phyloP scores from a whole-genome alignment of 495 filamentous ascomycete species.

The Cladorrhinum samala region DNA sequence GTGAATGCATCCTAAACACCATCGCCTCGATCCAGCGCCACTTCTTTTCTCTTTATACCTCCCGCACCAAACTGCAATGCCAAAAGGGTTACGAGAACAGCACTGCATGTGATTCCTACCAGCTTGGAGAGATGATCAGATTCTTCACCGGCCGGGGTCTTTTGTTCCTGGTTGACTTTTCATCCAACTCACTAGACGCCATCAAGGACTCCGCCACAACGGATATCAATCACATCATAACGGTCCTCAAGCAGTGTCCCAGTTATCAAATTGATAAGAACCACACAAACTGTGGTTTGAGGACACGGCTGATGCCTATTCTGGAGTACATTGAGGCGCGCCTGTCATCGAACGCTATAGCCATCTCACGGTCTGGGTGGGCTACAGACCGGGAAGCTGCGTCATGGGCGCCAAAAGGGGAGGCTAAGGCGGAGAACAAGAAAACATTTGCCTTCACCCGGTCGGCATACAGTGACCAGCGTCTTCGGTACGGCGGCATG shows the following conservation, averaged over 20 bases:
- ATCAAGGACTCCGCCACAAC: conserved; percentile 23
- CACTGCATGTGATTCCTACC: conserved; percentile 74
- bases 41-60: conserved; percentile 64
- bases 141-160: conserved; percentile 60
- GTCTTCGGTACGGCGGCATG: conserved; percentile 33
- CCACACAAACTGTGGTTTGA: conserved; percentile 72
- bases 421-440: conserved; percentile 6
- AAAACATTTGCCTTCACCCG: conserved; percentile 36
- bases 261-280: conserved; percentile 73
- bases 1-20: conserved; percentile 65
- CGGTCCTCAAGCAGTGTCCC: conserved; percentile 46
- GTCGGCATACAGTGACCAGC: conserved; percentile 33
- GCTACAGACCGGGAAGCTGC: conserved; percentile 27
- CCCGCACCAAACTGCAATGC: conserved; percentile 55
- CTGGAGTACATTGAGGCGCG: conserved; percentile 59
- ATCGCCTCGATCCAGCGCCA: conserved; percentile 69
- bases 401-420: conserved; percentile 26
- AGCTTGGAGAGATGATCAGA: conserved; percentile 77
- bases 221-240: conserved; percentile 31
- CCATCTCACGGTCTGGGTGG: conserved; percentile 44
- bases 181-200: conserved; percentile 24
- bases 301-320: conserved; percentile 59
- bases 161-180: conserved; percentile 43
- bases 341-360: conserved; percentile 37
- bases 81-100: conserved; percentile 70